These are phyloP conservation scores for Rhizoclosmatium sp. DNA, from an alignment of 192 early-diverging fungal genomes.

Conservation along the genomic window DNA sequence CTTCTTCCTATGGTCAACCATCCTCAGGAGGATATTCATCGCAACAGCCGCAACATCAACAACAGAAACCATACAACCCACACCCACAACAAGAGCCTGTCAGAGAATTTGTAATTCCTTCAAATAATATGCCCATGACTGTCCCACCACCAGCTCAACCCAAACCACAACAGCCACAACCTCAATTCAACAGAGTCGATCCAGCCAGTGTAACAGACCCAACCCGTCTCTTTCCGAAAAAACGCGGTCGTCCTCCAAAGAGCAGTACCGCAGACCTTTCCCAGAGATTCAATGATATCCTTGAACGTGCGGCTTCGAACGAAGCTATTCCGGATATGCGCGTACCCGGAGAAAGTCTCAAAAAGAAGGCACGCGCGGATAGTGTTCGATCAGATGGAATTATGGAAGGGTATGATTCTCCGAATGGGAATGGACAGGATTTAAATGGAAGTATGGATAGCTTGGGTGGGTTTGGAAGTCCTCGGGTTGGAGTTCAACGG, in stretches of 20 bases:
- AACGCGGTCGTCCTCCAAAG: constrained; percentile 5
- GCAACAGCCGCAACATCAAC: constrained; percentile 13
- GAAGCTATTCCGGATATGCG: background rate
- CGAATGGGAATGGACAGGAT: background rate
- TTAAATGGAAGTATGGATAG: background rate
- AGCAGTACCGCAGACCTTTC: too few relatives aligned
- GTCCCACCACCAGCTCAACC: background rate
- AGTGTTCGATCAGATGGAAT: too few relatives aligned
- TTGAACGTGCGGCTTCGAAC: background rate
- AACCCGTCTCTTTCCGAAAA: constrained; percentile 4
- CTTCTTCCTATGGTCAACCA: too few relatives aligned
- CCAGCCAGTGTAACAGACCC: background rate
- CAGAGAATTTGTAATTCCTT: background rate
- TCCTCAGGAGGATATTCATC: too few relatives aligned
- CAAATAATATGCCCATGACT: background rate
- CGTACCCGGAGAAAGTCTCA: background rate
- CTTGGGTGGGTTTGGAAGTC: background rate
- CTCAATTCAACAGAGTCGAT: background rate
- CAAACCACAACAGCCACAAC: background rate
- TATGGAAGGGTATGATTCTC: too few relatives aligned
- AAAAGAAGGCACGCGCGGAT: background rate
- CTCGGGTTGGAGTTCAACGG: background rate
- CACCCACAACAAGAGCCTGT: background rate
- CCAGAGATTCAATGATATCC: too few relatives aligned
- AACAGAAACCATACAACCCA: background rate